phyloP scores from a whole-genome alignment of 306 rosid genomes.

The Prosopis cineraria region DNA sequence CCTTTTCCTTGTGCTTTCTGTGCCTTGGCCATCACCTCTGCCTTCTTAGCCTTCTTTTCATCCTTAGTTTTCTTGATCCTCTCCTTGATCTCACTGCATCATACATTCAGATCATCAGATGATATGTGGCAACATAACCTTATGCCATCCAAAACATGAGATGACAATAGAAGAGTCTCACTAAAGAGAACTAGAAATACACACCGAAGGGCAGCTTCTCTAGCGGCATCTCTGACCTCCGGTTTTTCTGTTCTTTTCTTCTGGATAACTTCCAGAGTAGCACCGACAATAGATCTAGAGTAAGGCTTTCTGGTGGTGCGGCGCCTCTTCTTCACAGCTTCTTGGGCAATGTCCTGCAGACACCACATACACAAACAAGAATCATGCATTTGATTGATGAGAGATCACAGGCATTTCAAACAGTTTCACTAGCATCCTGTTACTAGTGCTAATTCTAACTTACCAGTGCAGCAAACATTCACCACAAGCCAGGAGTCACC shows the following conservation, averaged over 20 bases:
- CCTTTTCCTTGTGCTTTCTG: slow-evolving; percentile 53
- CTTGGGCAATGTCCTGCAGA: slow-evolving; percentile 68
- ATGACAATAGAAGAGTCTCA: neutral
- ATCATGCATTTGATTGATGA: neutral
- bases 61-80: slow-evolving; percentile 72
- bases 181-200: neutral
- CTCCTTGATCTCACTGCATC: slow-evolving; percentile 63
- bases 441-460: neutral
- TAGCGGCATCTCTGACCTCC: slow-evolving; percentile 79
- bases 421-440: neutral
- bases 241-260: slow-evolving; percentile 73
- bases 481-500: neutral
- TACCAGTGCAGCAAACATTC: neutral
- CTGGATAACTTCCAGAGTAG: slow-evolving; percentile 71
- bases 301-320: slow-evolving; percentile 73
- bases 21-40: slow-evolving; percentile 56
- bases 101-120: neutral
- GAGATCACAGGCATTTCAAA: neutral
- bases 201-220: slow-evolving; percentile 82
- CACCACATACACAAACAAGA: neutral
- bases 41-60: slow-evolving; percentile 73
- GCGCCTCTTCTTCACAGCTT: slow-evolving; percentile 75
- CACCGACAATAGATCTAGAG: slow-evolving; percentile 74
- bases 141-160: neutral
- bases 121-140: neutral